A percentile compares a stretch with the other conserved stretches of the same genome.
These are phyloP conservation scores for Neotropicomus parvogracilis DNA, from an alignment of 1,284 basidiomycete species.

Conservation along the genomic window DNA sequence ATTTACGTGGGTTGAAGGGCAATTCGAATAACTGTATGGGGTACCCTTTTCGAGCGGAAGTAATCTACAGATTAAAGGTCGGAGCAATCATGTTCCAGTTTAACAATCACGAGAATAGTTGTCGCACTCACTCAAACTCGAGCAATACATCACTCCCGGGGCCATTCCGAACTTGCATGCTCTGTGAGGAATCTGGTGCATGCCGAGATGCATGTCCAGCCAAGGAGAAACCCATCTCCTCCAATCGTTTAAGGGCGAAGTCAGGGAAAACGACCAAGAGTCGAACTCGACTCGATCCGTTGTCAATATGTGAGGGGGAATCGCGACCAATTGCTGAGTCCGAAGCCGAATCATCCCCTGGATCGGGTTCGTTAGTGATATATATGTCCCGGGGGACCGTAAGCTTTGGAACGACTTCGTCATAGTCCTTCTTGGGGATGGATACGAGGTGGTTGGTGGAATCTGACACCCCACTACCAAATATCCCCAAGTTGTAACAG, in stretches of 20 bases:
- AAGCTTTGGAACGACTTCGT: background rate
- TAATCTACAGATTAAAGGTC: background rate
- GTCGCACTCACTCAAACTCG: background rate
- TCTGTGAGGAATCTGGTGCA: background rate
- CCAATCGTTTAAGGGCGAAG: background rate
- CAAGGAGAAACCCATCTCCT: background rate
- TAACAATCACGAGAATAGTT: background rate
- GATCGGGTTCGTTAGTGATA: background rate
- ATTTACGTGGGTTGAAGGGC: background rate
- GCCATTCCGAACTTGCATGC: background rate
- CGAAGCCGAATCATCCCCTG: background rate
- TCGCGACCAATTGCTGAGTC: background rate
- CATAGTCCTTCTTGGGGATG: background rate
- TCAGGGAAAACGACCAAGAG: background rate
- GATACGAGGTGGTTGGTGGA: background rate
- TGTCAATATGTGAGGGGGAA: background rate
- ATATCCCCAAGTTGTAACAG: background rate
- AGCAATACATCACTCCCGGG: background rate
- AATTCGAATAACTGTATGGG: background rate
- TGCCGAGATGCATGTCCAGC: background rate
- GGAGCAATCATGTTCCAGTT: too few relatives aligned
- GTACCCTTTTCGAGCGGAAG: background rate
- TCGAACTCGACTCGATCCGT: background rate
- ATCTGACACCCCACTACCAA: background rate
- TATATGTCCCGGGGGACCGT: background rate